Conservation (phyloP, 2,329 filamentous ascomycete genomes). For the Dactylellina haptotyla region DNA sequence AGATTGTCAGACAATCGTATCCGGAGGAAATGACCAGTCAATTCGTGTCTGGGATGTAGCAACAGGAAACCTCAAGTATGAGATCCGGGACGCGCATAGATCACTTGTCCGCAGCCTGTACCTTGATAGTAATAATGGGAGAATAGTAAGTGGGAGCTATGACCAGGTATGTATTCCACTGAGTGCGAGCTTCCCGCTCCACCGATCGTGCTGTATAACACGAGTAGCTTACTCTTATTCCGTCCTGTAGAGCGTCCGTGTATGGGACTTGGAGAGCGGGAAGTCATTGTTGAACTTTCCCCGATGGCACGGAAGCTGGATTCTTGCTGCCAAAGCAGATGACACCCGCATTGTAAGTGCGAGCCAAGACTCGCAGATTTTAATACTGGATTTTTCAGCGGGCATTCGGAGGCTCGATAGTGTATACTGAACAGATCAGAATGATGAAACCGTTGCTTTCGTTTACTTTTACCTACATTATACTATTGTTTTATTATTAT, state of each 20-base stretch:
- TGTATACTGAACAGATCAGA: conserved; percentile 60
- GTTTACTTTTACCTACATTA: conserved; percentile 46
- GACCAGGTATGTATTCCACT: conserved; percentile 73
- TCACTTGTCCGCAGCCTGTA: conserved; percentile 89
- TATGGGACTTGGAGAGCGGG: conserved; percentile 27
- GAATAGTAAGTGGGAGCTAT: conserved; percentile 91
- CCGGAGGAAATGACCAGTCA: conserved; percentile 92
- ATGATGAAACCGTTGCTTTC: conserved; percentile 47
- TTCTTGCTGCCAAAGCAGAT: conserved; percentile 93
- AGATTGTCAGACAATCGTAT: conserved; percentile 91
- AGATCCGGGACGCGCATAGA: conserved; percentile 77
- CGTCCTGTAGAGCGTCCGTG: conserved; percentile 21
- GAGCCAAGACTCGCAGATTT: conserved; percentile 88
- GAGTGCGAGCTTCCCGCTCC: neutral
- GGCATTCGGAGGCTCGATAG: conserved; percentile 69
- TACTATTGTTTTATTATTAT: conserved; percentile 22
- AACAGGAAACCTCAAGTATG: conserved; percentile 80
- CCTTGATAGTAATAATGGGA: conserved; percentile 84
- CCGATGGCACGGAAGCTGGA: conserved; percentile 97
- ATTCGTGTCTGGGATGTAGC: conserved; percentile 97
- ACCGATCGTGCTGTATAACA: neutral
- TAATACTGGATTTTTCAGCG: conserved; percentile 90
- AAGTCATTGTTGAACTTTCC: conserved; percentile 76
- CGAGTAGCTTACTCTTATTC: neutral
- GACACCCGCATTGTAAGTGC: conserved; percentile 94